Base-by-base conservation (phyloP, 441 rosid genomes). In the Aleurites moluccanus region DNA sequence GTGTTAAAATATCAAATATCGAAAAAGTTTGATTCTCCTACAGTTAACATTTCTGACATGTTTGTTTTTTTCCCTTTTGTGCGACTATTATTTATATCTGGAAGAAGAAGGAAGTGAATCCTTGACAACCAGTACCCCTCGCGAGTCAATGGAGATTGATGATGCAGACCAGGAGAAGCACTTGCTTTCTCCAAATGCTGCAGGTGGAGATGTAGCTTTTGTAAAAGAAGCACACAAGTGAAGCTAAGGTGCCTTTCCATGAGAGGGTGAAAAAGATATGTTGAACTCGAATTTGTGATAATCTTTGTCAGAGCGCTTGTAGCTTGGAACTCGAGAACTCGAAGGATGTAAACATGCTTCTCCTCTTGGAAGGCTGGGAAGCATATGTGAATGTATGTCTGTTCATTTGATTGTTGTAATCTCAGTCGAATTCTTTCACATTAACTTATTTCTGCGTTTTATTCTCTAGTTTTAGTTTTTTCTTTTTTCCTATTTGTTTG, bases 151-250 rank as follows among this genome's bases (percentile, higher is more conserved):
- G 10, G 94, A 91, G 77, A 74, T 86, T 3, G 82, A 83, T 38
- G 91, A 89, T 28, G 47, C 61, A 2, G 89, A 88, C 59, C 88
- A 75, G 49, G 92, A 85, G 83, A 89, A 86, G 78, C 88, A 80
- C 73, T 75, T 89, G 78, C 75, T 89, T 70, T 79, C 90, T 1
- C 86, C 92, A 28, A 42, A 72, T 20, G 53, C 50, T 8, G 81
- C 67, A 64, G 69, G 64, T 42, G 77, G 75, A 57, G 92, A 89
- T 28, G 76, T 91, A 63, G 63, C 86, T 77, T 89, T 91, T 67
- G 83, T 89, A 56, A 89, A 77, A 80, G 92, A 88, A 77, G 72
- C 69, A 4, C 75, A 69, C 44, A 80, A 74, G 61, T 80, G 84
- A 83, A 72, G 25, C 45, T 8, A 30, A 59, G 72, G 23, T 55